Base-by-base conservation (phyloP, 441 rosid genomes). In the Populus tomentosa region DNA sequence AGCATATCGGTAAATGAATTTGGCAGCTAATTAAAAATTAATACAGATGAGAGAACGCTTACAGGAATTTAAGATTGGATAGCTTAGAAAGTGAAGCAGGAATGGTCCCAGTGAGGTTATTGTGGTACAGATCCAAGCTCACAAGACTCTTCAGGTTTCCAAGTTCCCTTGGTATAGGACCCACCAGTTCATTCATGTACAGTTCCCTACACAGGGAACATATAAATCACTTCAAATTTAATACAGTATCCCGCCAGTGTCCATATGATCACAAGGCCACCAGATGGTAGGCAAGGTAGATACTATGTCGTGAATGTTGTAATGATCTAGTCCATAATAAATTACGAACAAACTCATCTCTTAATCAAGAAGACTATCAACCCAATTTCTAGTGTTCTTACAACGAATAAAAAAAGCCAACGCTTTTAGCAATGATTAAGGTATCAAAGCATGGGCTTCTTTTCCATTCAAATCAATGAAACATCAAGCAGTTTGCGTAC, bases 41-140 rank as follows among this genome's bases (percentile, higher is more conserved):
- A n/a, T 30, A 64, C 11, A 24, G 32, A n/a, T 14, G 75, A 18
- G n/a, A 33, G 30, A 40, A 40, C 11, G 67, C 85, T 86, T 71
- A 89, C 96, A 90, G 77, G 89, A 91, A 89, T 61, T 86, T 88
- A 74, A 91, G 88, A 70, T 79, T 88, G 81, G 91, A 79, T 74
- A 91, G 92, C 26, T 81, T 79, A 63, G 92, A 86, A 56, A 91
- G 88, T 1, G 96, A 84, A 74, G 91, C 50, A 14, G 92, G 94
- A 21, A 91, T 86, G 63, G 89, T 33, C 21, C 89, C 92, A 46
- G 90, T 87, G 11, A 90, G 94, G 73, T 86, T 85, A 70, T 91
- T 90, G 70, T 83, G 87, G 80, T 90, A 90, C 10, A 91, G 88
- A 77, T 89, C 94, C 85, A 91, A 84, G 82, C 94, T 90, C 46